These are phyloP conservation scores for Pseudogymnoascus sp. DNA, from an alignment of 2,329 filamentous ascomycete species.

Conservation along the genomic window DNA sequence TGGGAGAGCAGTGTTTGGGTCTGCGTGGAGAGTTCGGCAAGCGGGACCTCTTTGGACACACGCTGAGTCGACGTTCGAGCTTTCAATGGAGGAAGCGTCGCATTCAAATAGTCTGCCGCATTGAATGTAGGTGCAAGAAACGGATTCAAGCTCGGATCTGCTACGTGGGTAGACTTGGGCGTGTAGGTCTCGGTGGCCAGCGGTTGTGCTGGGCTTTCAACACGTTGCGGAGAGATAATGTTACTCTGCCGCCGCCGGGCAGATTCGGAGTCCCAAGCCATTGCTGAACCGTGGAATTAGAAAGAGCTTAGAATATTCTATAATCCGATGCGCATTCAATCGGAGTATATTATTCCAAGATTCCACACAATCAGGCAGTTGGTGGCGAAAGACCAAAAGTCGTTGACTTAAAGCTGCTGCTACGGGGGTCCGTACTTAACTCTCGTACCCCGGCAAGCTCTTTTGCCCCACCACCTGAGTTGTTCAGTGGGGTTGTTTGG, in stretches of 20 bases:
- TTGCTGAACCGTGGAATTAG: neutral
- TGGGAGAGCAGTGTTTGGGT: slow-evolving; percentile 80
- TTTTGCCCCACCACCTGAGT: neutral
- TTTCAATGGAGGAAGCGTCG: slow-evolving; percentile 61
- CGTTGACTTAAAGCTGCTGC: neutral
- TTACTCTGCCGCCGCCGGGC: slow-evolving; percentile 21
- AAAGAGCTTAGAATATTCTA: neutral
- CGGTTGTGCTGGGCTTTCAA: slow-evolving; percentile 8
- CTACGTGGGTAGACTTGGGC: slow-evolving; percentile 48
- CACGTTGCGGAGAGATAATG: slow-evolving; percentile 15
- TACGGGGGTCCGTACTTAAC: neutral
- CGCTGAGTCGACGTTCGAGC: slow-evolving; percentile 18
- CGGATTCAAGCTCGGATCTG: slow-evolving; percentile 63
- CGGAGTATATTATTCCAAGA: neutral
- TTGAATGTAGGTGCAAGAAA: slow-evolving; percentile 75
- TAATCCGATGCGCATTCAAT: neutral
- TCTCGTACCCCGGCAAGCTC: neutral
- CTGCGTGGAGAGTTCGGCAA: slow-evolving; percentile 71
- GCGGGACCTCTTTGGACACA: slow-evolving; percentile 37
- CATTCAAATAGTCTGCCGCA: slow-evolving; percentile 76
- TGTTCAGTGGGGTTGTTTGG: slow-evolving; percentile 1
- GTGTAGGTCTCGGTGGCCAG: slow-evolving; percentile 15
- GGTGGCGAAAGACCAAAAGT: slow-evolving; percentile 2
- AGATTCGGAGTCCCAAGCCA: slow-evolving; percentile 22
- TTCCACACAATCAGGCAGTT: neutral